A percentile compares a stretch with the other conserved stretches of the same genome.
phyloP scores from a whole-genome alignment of 2,329 filamentous ascomycete genomes.

The Rutstroemia sp. region DNA sequence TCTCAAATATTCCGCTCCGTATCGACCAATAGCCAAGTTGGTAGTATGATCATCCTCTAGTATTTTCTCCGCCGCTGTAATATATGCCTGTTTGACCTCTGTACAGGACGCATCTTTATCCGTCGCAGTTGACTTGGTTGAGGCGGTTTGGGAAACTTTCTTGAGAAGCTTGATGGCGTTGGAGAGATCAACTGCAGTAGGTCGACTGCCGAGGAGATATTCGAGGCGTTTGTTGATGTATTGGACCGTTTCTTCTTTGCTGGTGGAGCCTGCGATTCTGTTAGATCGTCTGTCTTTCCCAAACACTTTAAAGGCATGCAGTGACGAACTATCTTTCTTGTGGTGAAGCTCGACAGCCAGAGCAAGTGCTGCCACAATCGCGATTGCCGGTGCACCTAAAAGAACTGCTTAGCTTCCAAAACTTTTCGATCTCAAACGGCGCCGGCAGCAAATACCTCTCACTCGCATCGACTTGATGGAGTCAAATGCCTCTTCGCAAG shows the following conservation, averaged over 20 bases:
- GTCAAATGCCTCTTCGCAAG: constrained; percentile 69
- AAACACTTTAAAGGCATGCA: not conserved
- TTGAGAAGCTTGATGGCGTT: constrained; percentile 83
- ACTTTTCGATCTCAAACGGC: not conserved
- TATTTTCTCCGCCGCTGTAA: constrained; percentile 77
- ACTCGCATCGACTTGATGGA: constrained; percentile 75
- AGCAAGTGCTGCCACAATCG: constrained; percentile 89
- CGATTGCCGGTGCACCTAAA: constrained; percentile 81
- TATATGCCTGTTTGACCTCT: constrained; percentile 61
- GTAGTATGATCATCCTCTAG: constrained; percentile 79
- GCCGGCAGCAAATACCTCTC: constrained; percentile 39
- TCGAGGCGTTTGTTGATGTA: constrained; percentile 73
- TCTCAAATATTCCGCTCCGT: constrained; percentile 76
- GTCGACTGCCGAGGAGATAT: constrained; percentile 81
- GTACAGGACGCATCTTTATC: constrained; percentile 26
- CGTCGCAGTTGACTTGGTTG: constrained; percentile 29
- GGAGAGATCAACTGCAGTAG: constrained; percentile 89
- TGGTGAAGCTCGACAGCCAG: constrained; percentile 76
- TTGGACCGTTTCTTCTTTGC: constrained; percentile 50
- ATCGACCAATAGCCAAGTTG: constrained; percentile 76
- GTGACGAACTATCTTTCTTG: constrained; percentile 37
- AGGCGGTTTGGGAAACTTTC: constrained; percentile 46
- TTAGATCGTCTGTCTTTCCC: constrained; percentile 18
- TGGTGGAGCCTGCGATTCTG: constrained; percentile 12
- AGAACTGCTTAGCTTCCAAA: constrained; percentile 7